A percentile compares a stretch with the other conserved stretches of the same genome.
Conservation (phyloP, 75 land plant species). For the Ceratopteris richardii region DNA sequence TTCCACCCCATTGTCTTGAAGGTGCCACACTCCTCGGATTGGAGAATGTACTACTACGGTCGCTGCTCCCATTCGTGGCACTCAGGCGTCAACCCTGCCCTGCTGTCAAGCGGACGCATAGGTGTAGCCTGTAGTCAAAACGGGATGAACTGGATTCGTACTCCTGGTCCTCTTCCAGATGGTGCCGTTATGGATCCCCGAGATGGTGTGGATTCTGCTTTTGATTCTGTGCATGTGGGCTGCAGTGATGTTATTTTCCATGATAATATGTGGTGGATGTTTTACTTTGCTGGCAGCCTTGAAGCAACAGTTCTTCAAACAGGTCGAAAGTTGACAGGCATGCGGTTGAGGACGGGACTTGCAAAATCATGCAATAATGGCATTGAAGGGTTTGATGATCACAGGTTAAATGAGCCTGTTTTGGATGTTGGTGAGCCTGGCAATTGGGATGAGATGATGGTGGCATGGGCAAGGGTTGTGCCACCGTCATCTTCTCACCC, state of each 20-base stretch:
- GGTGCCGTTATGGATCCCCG: constrained; percentile 28
- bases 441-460: constrained; percentile 24
- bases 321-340: constrained; percentile 9
- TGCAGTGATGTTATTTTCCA: constrained; percentile 26
- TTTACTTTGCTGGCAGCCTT: constrained; percentile 24
- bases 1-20: constrained; percentile 22
- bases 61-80: constrained; percentile 15
- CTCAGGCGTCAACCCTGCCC: constrained; percentile 19
- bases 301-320: constrained; percentile 7
- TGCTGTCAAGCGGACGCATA: constrained; percentile 21
- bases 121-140: constrained; percentile 19
- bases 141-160: constrained; percentile 17
- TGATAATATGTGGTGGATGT: constrained; percentile 28
- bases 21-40: constrained; percentile 5
- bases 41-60: constrained; percentile 36
- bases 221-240: constrained; percentile 28
- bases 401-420: constrained; percentile 3
- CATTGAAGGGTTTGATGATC: not conserved
- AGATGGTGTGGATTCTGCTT: constrained; percentile 4
- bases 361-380: constrained; percentile 17
- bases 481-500: constrained; percentile 4
- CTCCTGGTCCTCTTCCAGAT: constrained; percentile 14
- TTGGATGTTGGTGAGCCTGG: constrained; percentile 11
- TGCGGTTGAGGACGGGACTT: constrained; percentile 17
- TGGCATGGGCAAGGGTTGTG: constrained; percentile 26